Percentiles rank a stretch among this genome's conserved stretches.
phyloP scores from a whole-genome alignment of 2,329 filamentous ascomycete genomes.

The Beauveria scarabaeidicola region DNA sequence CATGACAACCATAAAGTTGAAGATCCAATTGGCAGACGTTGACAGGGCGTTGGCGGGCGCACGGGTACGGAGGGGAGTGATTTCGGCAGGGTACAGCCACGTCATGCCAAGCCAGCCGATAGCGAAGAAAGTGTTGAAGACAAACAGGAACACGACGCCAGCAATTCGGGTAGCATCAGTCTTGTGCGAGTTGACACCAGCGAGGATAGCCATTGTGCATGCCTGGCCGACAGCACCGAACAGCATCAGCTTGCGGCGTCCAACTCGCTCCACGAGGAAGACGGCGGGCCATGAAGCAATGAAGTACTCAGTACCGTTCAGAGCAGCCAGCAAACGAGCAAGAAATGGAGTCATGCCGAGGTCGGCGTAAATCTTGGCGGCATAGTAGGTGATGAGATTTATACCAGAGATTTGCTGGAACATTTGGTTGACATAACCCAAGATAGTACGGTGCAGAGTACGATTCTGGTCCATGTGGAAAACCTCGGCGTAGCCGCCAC shows the following conservation, averaged over 20 bases:
- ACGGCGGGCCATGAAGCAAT: conserved; percentile 55
- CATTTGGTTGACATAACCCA: conserved; percentile 54
- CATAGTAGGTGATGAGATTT: conserved; percentile 56
- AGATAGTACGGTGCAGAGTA: conserved; percentile 47
- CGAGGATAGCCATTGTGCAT: conserved; percentile 54
- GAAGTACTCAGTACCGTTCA: conserved; percentile 41
- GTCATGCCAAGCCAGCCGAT: conserved; percentile 50
- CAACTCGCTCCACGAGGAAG: conserved; percentile 57
- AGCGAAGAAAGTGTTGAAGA: conserved; percentile 50
- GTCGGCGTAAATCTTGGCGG: conserved; percentile 48
- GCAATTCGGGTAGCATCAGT: conserved; percentile 45
- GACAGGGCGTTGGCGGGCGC: conserved; percentile 51
- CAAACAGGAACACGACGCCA: conserved; percentile 59
- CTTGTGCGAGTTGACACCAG: conserved; percentile 45
- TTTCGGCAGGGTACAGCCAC: conserved; percentile 59
- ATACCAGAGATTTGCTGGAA: conserved; percentile 59
- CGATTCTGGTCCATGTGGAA: conserved; percentile 51
- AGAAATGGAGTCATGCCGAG: conserved; percentile 45
- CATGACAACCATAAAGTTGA: conserved; percentile 57
- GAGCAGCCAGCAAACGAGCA: conserved; percentile 46
- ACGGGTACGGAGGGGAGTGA: conserved; percentile 59
- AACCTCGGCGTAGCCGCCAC: conserved; percentile 49
- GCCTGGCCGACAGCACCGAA: conserved; percentile 57
- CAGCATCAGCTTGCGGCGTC: conserved; percentile 63
- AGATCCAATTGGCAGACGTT: conserved; percentile 51